Conservation (phyloP, 2,329 filamentous ascomycete genomes). For the Aspergillus novoparasiticus region DNA sequence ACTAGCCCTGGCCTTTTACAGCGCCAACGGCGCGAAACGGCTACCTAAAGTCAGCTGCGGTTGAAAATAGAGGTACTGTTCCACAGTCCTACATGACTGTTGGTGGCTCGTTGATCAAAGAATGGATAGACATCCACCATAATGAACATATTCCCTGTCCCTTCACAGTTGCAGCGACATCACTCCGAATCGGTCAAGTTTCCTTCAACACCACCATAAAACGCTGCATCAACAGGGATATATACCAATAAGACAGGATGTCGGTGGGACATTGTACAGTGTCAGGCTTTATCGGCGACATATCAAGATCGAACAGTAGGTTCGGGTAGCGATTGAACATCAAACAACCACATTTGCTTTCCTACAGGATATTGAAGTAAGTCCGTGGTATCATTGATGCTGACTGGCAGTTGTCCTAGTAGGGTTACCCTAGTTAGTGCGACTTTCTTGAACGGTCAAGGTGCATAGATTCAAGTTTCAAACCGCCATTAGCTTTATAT, state of each 20-base stretch:
- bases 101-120: too few species aligned
- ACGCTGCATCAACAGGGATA: neutral
- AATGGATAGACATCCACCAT: neutral
- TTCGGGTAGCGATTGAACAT: neutral
- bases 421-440: too few species aligned
- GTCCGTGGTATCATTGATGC: too few species aligned
- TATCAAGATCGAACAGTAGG: neutral
- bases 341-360: neutral
- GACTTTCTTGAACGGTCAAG: too few species aligned
- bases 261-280: neutral
- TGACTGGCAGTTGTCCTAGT: too few species aligned
- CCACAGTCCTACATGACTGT: neutral
- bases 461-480: too few species aligned
- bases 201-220: neutral
- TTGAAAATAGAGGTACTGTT: too few species aligned
- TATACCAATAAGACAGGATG: neutral
- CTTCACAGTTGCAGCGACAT: neutral
- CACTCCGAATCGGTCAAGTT: neutral
- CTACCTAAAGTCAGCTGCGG: too few species aligned
- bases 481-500: too few species aligned
- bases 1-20: too few species aligned
- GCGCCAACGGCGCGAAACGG: too few species aligned
- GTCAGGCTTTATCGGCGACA: neutral
- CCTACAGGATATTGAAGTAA: too few species aligned
- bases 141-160: neutral